Evolutionary conservation across 768 basidiomycete genomes (phyloP).

Genomic region (Boletus pseudopeckii): DNA sequence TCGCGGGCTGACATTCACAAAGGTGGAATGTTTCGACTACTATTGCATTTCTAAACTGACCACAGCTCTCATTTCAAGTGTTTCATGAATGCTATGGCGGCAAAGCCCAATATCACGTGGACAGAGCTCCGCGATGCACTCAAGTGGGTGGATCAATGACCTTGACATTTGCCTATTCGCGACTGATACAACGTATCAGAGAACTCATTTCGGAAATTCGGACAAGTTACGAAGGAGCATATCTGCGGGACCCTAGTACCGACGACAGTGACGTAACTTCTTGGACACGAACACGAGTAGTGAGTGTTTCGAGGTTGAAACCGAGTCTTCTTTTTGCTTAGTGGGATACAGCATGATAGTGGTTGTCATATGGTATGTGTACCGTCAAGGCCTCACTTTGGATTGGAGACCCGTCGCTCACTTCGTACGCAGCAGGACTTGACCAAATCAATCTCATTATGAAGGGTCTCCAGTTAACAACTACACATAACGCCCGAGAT

Average conservation of each 20-base stretch:
- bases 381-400: neutral
- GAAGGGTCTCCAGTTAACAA: too few relatives aligned
- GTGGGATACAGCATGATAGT: conserved; percentile 9
- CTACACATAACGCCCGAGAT: too few relatives aligned
- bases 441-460: neutral
- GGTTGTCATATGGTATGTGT: conserved; percentile 9
- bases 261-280: neutral
- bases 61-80: conserved; percentile 7
- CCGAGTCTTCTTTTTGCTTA: neutral
- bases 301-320: conserved; percentile 9
- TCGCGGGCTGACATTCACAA: conserved; percentile 21
- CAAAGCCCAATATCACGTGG: conserved; percentile 18
- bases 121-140: conserved; percentile 16
- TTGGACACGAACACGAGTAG: conserved; percentile 17
- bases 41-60: neutral
- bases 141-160: conserved; percentile 9
- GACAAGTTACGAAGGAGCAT: conserved; percentile 8
- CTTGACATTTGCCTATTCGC: neutral
- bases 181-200: conserved; percentile 4
- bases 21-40: conserved; percentile 7
- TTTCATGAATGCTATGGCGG: conserved; percentile 12
- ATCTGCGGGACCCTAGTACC: neutral
- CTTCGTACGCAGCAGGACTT: conserved; percentile 7
- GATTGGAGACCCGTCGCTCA: neutral
- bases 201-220: conserved; percentile 14